phyloP scores from a whole-genome alignment of 805 yeast genomes.

The Maudiozyma turicensis region DNA sequence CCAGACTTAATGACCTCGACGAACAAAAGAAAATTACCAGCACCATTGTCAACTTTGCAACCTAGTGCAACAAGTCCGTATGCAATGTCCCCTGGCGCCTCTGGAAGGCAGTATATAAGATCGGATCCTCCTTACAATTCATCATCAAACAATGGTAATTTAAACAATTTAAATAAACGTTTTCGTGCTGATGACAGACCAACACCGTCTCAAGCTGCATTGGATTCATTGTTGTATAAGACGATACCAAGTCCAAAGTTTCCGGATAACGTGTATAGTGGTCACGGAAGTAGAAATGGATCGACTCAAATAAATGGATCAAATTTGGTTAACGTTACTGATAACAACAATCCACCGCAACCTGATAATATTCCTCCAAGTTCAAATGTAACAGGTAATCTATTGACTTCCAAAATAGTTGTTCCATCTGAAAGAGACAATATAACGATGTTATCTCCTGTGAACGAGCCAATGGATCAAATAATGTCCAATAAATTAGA shows the following conservation, averaged over 20 bases:
- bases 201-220: constrained; percentile 25
- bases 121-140: constrained; percentile 11
- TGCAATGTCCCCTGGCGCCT: constrained; percentile 12
- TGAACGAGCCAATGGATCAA: not conserved
- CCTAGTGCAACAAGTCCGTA: constrained; percentile 8
- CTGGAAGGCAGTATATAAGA: not conserved
- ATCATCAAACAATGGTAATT: not conserved
- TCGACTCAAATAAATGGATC: not conserved
- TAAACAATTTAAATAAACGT: constrained; percentile 9
- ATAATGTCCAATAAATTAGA: not conserved
- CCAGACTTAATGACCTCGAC: not conserved
- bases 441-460: not conserved
- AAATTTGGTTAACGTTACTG: not conserved
- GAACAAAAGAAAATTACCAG: constrained; percentile 6
- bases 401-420: not conserved
- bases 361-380: not conserved
- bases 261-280: not conserved
- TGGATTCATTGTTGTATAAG: constrained; percentile 24
- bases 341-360: not conserved
- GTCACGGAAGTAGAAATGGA: not conserved
- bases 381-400: not conserved
- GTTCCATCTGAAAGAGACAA: not conserved
- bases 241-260: constrained; percentile 13
- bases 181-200: constrained; percentile 19
- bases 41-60: constrained; percentile 1